phyloP scores from a whole-genome alignment of 768 basidiomycete species.

The Pisolithus tinctorius region DNA sequence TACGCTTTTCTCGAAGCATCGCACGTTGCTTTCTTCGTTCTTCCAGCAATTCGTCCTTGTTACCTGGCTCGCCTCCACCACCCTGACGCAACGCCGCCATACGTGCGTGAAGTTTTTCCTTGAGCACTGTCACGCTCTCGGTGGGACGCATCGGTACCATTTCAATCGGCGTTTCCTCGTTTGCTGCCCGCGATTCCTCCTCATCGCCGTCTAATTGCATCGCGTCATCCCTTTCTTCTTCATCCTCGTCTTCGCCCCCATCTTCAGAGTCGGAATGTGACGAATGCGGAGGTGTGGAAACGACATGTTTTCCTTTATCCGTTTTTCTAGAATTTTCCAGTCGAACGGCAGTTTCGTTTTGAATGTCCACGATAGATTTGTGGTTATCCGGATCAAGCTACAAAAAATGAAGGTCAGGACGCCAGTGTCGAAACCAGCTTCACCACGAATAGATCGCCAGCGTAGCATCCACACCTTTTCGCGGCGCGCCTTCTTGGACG shows the following conservation, averaged over 20 bases:
- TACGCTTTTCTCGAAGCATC: conserved; percentile 74
- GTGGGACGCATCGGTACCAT: conserved; percentile 59
- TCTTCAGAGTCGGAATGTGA: conserved; percentile 25
- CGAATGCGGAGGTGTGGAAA: conserved; percentile 8
- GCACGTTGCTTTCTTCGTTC: conserved; percentile 73
- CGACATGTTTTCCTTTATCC: conserved; percentile 46
- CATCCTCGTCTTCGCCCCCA: conserved; percentile 17
- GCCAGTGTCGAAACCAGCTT: background rate
- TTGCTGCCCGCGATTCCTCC: conserved; percentile 24
- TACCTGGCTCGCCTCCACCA: conserved; percentile 40
- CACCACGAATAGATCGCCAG: background rate
- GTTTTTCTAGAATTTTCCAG: conserved; percentile 17
- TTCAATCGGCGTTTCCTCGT: conserved; percentile 17
- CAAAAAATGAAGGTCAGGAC: background rate
- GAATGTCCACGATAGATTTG: conserved; percentile 68
- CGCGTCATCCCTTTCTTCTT: conserved; percentile 11
- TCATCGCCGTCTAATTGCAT: conserved; percentile 28
- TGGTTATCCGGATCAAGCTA: conserved; percentile 93
- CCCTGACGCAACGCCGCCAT: conserved; percentile 63
- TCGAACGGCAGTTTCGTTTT: conserved; percentile 42
- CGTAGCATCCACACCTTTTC: conserved; percentile 54
- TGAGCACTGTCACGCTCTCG: conserved; percentile 56
- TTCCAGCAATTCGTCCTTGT: conserved; percentile 78
- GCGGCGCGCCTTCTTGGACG: conserved; percentile 79
- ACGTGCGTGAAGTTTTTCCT: conserved; percentile 67